Percentiles rank a stretch among this genome's conserved stretches.
Conservation (phyloP, 2,329 filamentous ascomycete species). For the Fusarium protoensiforme region DNA sequence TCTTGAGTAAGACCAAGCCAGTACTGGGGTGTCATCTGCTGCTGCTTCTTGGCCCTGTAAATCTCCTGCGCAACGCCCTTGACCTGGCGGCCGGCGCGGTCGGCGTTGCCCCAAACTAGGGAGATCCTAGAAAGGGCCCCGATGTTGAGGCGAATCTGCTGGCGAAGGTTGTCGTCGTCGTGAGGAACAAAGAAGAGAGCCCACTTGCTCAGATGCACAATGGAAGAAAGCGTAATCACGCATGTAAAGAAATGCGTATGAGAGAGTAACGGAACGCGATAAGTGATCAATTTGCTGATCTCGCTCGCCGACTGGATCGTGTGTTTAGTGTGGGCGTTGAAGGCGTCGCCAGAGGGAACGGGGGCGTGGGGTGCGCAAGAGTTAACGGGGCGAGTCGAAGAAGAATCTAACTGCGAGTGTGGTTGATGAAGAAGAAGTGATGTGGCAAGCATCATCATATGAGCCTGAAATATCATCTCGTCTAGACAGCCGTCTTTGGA, state of each 20-base stretch:
- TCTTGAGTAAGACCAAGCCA: constrained; percentile 67
- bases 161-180: constrained; percentile 74
- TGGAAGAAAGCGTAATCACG: constrained; percentile 80
- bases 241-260: constrained; percentile 90
- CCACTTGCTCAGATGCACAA: constrained; percentile 86
- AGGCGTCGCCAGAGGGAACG: constrained; percentile 60
- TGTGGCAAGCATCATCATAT: constrained; percentile 77
- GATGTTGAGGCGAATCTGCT: constrained; percentile 82
- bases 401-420: constrained; percentile 77
- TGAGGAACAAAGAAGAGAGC: constrained; percentile 69
- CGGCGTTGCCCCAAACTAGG: constrained; percentile 78
- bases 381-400: constrained; percentile 67
- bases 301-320: constrained; percentile 82
- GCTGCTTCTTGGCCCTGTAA: constrained; percentile 67
- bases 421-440: constrained; percentile 84
- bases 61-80: constrained; percentile 84
- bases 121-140: constrained; percentile 78
- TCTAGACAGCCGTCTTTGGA: constrained; percentile 78
- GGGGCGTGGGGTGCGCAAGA: constrained; percentile 73
- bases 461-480: constrained; percentile 91
- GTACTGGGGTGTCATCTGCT: constrained; percentile 63
- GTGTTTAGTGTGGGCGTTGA: constrained; percentile 80
- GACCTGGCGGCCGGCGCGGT: constrained; percentile 77
- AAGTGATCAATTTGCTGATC: constrained; percentile 78
- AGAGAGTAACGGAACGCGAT: constrained; percentile 76